Evolutionary conservation across 257 asterid species (phyloP).

Genomic region (Vinca minor): DNA sequence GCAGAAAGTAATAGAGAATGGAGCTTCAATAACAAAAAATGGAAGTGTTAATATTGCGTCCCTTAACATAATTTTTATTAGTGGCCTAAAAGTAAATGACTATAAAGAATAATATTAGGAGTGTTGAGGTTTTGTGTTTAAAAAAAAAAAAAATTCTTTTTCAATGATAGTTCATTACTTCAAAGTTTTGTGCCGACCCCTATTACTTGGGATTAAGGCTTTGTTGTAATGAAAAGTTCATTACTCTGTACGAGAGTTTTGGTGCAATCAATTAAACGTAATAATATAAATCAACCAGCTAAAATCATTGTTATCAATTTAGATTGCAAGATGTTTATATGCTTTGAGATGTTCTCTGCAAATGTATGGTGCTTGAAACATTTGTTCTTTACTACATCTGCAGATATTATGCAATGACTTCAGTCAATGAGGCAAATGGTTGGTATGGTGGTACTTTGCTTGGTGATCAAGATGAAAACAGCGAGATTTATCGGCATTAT

Average conservation of each 20-base stretch:
- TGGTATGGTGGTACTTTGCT: conserved; percentile 95
- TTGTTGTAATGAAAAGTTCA: too few relatives aligned
- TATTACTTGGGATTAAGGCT: too few relatives aligned
- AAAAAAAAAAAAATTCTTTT: background rate
- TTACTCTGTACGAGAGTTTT: background rate
- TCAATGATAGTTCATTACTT: background rate
- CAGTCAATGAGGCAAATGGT: conserved; percentile 74
- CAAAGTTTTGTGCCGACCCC: too few relatives aligned
- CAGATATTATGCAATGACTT: conserved; percentile 82
- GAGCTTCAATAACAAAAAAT: background rate
- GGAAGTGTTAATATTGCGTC: background rate
- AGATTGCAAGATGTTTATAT: background rate
- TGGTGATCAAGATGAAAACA: conserved; percentile 85
- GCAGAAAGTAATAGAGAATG: background rate
- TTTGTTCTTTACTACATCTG: conserved; percentile 1
- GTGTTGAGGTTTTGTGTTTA: too few relatives aligned
- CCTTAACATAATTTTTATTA: background rate
- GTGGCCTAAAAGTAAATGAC: background rate
- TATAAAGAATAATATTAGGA: background rate
- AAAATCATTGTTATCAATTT: background rate
- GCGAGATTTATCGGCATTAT: conserved; percentile 75
- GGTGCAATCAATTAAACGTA: background rate
- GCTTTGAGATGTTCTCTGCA: background rate
- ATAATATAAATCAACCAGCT: background rate
- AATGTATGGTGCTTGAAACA: background rate